Evolutionary conservation across 257 asterid species (phyloP).

Genomic region (Nicotiana obtusifolia): DNA sequence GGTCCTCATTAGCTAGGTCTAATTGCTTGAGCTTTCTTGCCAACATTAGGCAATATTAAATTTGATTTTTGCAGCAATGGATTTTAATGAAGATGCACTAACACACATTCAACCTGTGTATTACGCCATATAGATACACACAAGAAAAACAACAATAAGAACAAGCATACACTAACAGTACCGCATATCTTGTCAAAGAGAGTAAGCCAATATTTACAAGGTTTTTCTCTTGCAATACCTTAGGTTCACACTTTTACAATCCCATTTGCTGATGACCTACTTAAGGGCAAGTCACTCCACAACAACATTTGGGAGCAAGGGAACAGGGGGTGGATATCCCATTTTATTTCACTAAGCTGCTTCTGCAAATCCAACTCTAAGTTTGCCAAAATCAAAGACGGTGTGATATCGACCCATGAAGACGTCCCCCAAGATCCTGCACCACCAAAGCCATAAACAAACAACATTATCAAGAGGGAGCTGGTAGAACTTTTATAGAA

Average conservation of each 20-base stretch:
- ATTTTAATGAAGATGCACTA: not conserved
- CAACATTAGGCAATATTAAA: too few relatives aligned
- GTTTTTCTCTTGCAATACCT: not conserved
- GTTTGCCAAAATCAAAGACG: slow-evolving; percentile 65
- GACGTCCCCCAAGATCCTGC: slow-evolving; percentile 94
- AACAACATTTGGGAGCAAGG: not conserved
- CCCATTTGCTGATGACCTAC: not conserved
- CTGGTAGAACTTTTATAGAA: not conserved
- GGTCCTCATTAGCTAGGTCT: too few relatives aligned
- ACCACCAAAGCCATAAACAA: slow-evolving; percentile 1
- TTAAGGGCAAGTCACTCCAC: not conserved
- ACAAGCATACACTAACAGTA: not conserved
- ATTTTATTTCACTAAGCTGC: slow-evolving; percentile 58
- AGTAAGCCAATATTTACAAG: not conserved
- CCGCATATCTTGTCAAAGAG: not conserved
- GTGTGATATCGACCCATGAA: slow-evolving; percentile 97
- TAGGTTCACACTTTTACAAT: not conserved
- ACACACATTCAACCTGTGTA: not conserved
- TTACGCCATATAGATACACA: not conserved
- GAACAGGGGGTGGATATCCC: not conserved
- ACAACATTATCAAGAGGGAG: not conserved
- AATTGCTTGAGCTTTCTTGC: too few relatives aligned
- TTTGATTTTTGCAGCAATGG: not conserved
- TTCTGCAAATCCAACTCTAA: slow-evolving; percentile 89
- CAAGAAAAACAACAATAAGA: not conserved